Evolutionary conservation across 2,329 filamentous ascomycete genomes (phyloP), one percentile per base, ranked within the genome.

Genomic region (Paraphoma chrysanthemicola): DNA sequence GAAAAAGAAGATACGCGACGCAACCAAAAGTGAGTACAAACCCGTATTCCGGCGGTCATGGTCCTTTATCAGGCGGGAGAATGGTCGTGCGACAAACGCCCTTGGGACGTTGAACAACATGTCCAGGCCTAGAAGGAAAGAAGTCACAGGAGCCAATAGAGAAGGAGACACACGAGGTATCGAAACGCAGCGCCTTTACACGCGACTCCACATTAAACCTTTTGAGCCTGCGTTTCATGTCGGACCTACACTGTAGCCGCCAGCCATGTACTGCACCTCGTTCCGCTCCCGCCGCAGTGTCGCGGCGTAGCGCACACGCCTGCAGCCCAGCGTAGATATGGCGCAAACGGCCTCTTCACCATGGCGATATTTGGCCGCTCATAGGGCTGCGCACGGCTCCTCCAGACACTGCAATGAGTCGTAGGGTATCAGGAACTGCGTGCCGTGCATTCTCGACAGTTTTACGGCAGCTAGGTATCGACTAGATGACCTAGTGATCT

Each of bases 131-230:
- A 64, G 62, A 68, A 54, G 56, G 54, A 56, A 58, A 65, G 70
- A 67, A 66, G 51, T 48, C 51, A 69, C 65, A 53, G 57, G 57
- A 72, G 63, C 74, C 74, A 77, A 77, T 77, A 56, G 64, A 71
- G 63, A 61, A 48, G 44, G 51, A 52, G 56, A 60, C 56, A 53
- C 52, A 52, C 52, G 45, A 59, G 57, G 60, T 54, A 56, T 69
- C 72, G 71, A 76, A 77, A 76, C 74, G 59, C 63, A 64, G 66
- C 67, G 69, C 71, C 67, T 73, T 68, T 58, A 57, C 66, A 68
- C 63, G 61, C 62, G 63, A 68, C 57, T 60, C 57, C 57, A 63
- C 63, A 71, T 57, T 70, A 57, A 74, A 71, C 68, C 72, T 68
- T 70, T 57, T 64, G 18, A 66, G 68, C 69, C 67, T 73, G 61